Conservation (phyloP, 805 yeast species). For the Sugiyamaella qingdaonensis region DNA sequence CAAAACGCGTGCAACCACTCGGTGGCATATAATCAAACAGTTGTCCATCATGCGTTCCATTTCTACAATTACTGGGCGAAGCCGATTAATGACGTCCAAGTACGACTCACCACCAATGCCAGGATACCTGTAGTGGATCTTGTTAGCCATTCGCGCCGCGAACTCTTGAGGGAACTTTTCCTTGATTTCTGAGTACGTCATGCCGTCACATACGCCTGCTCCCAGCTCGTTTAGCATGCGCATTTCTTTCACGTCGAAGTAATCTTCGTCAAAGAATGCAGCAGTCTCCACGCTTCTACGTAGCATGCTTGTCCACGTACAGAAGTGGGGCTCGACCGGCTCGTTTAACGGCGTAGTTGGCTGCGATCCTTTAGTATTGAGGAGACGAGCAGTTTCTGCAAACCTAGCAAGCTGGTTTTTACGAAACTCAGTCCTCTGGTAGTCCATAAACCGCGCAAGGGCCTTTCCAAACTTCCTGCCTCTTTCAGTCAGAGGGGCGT, state of each 20-base stretch:
- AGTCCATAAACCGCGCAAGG: slow-evolving; percentile 66
- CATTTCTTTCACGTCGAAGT: slow-evolving; percentile 78
- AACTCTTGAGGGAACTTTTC: slow-evolving; percentile 70
- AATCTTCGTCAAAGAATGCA: slow-evolving; percentile 64
- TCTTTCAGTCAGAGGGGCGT: slow-evolving; percentile 71
- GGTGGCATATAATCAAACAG: slow-evolving; percentile 74
- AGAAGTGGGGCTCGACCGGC: slow-evolving; percentile 69
- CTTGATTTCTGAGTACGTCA: slow-evolving; percentile 87
- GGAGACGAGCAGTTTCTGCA: slow-evolving; percentile 42
- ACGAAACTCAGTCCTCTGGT: slow-evolving; percentile 66
- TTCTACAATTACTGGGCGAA: slow-evolving; percentile 87
- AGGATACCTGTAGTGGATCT: slow-evolving; percentile 85
- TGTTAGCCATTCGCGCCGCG: slow-evolving; percentile 67
- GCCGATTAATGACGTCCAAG: slow-evolving; percentile 84
- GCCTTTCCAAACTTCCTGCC: slow-evolving; percentile 74
- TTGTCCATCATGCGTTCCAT: slow-evolving; percentile 89
- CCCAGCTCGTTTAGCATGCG: slow-evolving; percentile 91
- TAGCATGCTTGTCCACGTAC: slow-evolving; percentile 92
- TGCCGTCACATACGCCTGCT: slow-evolving; percentile 87
- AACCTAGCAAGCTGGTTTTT: slow-evolving; percentile 54
- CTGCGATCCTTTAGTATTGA: slow-evolving; percentile 31
- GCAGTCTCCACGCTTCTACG: slow-evolving; percentile 76
- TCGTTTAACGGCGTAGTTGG: slow-evolving; percentile 34
- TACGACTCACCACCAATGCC: slow-evolving; percentile 98
- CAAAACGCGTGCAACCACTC: slow-evolving; percentile 85